These are phyloP conservation scores for Xylaria nigripes DNA, from an alignment of 495 filamentous ascomycete genomes.

Conservation along the genomic window DNA sequence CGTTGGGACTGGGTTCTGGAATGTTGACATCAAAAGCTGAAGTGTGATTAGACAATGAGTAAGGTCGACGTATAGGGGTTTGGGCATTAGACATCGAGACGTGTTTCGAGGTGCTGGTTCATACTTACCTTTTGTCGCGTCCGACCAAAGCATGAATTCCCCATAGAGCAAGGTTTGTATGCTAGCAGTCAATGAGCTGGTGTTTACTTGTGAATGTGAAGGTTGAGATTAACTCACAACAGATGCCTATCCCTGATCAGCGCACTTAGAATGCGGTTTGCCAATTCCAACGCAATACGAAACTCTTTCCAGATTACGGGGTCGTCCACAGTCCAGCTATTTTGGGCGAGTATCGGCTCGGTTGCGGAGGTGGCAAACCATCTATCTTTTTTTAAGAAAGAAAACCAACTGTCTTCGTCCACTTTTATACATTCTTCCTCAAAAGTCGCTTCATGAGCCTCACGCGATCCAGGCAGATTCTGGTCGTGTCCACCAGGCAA, in stretches of 20 bases:
- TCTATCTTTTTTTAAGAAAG: constrained; percentile 2
- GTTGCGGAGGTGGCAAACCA: not conserved
- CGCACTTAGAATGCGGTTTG: not conserved
- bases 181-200: not conserved
- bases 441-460: not conserved
- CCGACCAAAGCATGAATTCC: not conserved
- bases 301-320: not conserved
- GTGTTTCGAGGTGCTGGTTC: not conserved
- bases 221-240: not conserved
- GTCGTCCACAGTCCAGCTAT: not conserved
- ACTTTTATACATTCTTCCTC: not conserved
- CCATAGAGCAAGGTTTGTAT: constrained; percentile 2
- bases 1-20: not conserved
- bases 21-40: not conserved
- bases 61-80: not conserved
- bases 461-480: not conserved
- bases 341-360: not conserved
- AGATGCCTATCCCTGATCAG: not conserved
- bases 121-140: not conserved
- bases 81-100: too few relatives aligned
- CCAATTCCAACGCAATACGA: not conserved
- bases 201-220: not conserved
- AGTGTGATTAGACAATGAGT: not conserved
- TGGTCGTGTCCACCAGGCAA: not conserved
- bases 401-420: constrained; percentile 2